Conservation (phyloP, 257 asterid species). For the Solanum verrucosum region DNA sequence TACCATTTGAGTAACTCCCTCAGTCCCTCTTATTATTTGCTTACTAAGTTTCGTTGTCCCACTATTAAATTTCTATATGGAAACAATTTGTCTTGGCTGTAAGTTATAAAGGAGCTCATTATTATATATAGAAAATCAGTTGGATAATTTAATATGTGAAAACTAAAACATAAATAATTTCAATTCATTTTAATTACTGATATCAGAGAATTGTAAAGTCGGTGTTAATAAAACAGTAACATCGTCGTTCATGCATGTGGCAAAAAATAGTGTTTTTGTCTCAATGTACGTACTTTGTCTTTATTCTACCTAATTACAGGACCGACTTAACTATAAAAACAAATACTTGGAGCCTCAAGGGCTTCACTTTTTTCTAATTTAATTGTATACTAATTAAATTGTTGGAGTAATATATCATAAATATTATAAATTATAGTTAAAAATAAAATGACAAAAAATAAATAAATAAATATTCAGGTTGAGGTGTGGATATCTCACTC, state of each 20-base stretch:
- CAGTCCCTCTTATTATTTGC: not conserved
- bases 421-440: too few relatives aligned
- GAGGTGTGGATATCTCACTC: too few relatives aligned
- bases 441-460: too few relatives aligned
- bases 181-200: not conserved
- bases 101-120: not conserved
- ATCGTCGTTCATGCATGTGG: not conserved
- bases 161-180: not conserved
- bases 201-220: not conserved
- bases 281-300: not conserved
- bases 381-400: not conserved
- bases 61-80: not conserved
- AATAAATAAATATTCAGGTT: too few relatives aligned
- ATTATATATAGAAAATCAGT: not conserved
- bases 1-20: not conserved
- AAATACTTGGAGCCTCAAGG: too few relatives aligned
- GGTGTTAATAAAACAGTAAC: not conserved
- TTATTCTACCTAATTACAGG: not conserved
- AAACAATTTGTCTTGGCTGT: not conserved
- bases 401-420: too few relatives aligned
- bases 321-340: not conserved
- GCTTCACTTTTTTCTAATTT: too few relatives aligned
- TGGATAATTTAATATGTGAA: not conserved
- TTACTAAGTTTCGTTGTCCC: not conserved
- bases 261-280: not conserved